A percentile compares a stretch with the other conserved stretches of the same genome.
phyloP scores from a whole-genome alignment of 2,329 filamentous ascomycete genomes.

The Graphiopsis chlorocephala region DNA sequence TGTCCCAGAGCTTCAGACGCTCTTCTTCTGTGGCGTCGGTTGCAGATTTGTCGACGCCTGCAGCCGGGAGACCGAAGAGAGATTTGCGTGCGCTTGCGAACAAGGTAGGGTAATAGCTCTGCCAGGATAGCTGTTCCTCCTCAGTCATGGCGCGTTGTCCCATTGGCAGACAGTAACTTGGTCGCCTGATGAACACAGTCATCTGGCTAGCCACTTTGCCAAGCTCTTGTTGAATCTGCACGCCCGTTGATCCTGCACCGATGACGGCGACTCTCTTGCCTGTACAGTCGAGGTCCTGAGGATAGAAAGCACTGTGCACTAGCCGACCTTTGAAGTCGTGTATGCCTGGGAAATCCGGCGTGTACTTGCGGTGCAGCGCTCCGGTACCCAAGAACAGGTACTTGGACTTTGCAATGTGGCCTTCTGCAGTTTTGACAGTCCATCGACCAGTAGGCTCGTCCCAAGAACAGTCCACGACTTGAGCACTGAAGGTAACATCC shows the following conservation, averaged over 20 bases:
- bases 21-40: conserved; percentile 31
- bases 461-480: conserved; percentile 54
- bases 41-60: conserved; percentile 50
- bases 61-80: conserved; percentile 48
- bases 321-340: conserved; percentile 39
- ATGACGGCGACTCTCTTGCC: conserved; percentile 42
- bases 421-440: conserved; percentile 50
- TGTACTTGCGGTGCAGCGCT: conserved; percentile 38
- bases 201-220: conserved; percentile 38
- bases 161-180: conserved; percentile 64
- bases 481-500: conserved; percentile 56
- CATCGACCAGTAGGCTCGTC: conserved; percentile 49
- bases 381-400: conserved; percentile 42
- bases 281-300: conserved; percentile 33
- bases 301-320: conserved; percentile 42
- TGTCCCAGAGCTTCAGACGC: conserved; percentile 42
- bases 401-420: conserved; percentile 25
- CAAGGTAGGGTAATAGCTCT: conserved; percentile 44
- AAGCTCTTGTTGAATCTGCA: conserved; percentile 39
- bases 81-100: conserved; percentile 38
- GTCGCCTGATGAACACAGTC: conserved; percentile 63
- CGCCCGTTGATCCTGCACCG: conserved; percentile 43
- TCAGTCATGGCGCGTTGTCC: conserved; percentile 47
- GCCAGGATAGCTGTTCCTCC: conserved; percentile 51
- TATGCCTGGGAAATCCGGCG: conserved; percentile 37